A percentile compares a stretch with the other conserved stretches of the same genome.
Evolutionary conservation across 2,329 filamentous ascomycete genomes (phyloP).

Genomic region (Lachnellula subtilissima): DNA sequence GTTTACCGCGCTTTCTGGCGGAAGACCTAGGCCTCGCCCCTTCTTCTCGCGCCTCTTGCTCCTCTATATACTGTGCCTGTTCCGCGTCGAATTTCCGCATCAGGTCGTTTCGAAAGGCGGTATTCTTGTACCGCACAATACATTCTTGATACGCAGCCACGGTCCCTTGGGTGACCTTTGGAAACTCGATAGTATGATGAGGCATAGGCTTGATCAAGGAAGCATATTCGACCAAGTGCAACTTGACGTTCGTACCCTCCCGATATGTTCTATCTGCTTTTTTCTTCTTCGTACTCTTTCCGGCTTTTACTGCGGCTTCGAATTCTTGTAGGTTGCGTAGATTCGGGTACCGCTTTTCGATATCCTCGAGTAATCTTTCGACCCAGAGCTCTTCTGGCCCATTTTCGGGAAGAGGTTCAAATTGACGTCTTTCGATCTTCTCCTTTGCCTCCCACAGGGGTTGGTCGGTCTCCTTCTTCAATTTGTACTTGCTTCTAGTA

Average conservation of each 20-base stretch:
- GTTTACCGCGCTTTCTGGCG: not conserved
- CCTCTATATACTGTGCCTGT: not conserved
- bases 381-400: not conserved
- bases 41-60: not conserved
- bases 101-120: not conserved
- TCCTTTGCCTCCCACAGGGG: not conserved
- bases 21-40: not conserved
- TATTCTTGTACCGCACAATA: not conserved
- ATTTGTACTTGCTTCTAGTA: too few relatives aligned
- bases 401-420: not conserved
- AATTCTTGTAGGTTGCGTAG: not conserved
- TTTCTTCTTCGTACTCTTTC: not conserved
- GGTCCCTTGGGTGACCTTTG: not conserved
- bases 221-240: not conserved
- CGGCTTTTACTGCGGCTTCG: not conserved
- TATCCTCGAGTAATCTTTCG: not conserved
- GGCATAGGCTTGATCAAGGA: not conserved
- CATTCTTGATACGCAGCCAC: not conserved
- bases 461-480: too few relatives aligned
- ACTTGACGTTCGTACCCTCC: not conserved
- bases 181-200: not conserved
- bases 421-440: not conserved
- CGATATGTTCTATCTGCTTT: not conserved
- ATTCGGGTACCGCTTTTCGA: not conserved
- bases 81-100: not conserved